These are phyloP conservation scores for Cardamine occulta DNA, from an alignment of 345 rosid species.

Conservation along the genomic window DNA sequence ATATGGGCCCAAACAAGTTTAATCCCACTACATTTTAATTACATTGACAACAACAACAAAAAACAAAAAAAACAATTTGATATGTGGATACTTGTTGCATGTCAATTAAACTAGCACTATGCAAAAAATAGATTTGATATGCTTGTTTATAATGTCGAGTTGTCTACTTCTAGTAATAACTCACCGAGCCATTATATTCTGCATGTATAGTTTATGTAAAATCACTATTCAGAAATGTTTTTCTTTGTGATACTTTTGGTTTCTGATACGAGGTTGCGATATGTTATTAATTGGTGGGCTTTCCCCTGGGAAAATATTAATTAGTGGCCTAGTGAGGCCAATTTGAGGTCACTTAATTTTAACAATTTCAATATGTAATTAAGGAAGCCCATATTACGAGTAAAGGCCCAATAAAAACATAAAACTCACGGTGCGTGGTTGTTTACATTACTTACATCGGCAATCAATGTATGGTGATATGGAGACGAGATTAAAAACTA, in stretches of 20 bases:
- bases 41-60: too few species aligned
- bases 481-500: background rate
- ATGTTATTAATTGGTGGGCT: too few species aligned
- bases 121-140: too few species aligned
- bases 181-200: background rate
- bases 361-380: background rate
- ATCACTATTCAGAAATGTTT: background rate
- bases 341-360: background rate
- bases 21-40: background rate
- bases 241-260: too few species aligned
- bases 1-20: background rate
- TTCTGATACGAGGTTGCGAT: too few species aligned
- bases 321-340: background rate
- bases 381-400: background rate
- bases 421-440: background rate
- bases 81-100: too few species aligned
- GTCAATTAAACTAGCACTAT: too few species aligned
- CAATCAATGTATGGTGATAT: background rate
- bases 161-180: too few species aligned
- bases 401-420: background rate
- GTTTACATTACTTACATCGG: background rate
- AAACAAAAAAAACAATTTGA: too few species aligned
- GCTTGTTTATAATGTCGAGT: constrained; percentile 4
- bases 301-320: background rate
- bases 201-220: background rate